Evolutionary conservation across 2,329 filamentous ascomycete species (phyloP).

Genomic region (Davidsoniella neocaledoniae): DNA sequence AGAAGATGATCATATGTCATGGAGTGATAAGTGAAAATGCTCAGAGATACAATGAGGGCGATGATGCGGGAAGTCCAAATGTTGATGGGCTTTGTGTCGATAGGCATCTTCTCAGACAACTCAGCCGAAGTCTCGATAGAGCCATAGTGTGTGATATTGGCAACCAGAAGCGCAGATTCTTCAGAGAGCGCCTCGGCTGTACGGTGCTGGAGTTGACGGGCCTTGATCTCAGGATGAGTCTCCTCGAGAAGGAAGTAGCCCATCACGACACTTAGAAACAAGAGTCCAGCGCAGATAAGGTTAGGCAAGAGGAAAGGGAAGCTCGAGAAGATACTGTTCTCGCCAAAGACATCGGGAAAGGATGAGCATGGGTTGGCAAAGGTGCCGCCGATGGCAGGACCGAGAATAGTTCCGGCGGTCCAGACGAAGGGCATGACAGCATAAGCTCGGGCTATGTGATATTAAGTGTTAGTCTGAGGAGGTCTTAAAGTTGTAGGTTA

Average conservation of each 20-base stretch:
- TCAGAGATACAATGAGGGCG: conserved; percentile 56
- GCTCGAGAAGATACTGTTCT: conserved; percentile 50
- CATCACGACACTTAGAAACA: conserved; percentile 61
- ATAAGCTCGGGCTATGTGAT: conserved; percentile 53
- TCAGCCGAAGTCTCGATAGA: conserved; percentile 34
- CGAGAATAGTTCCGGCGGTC: conserved; percentile 78
- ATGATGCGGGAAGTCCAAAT: conserved; percentile 13
- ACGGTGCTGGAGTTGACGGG: conserved; percentile 19
- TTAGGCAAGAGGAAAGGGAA: conserved; percentile 88
- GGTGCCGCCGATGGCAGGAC: conserved; percentile 72
- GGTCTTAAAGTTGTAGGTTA: background rate
- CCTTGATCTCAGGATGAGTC: conserved; percentile 71
- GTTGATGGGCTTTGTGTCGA: background rate
- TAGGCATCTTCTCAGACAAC: conserved; percentile 19
- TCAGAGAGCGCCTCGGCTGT: conserved; percentile 34
- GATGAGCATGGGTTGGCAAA: conserved; percentile 63
- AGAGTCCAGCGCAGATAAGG: conserved; percentile 59
- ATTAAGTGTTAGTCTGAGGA: background rate
- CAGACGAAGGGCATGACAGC: conserved; percentile 91
- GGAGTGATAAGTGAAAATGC: conserved; percentile 84
- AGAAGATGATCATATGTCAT: conserved; percentile 90
- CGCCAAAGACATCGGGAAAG: conserved; percentile 55
- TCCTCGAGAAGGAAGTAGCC: conserved; percentile 74
- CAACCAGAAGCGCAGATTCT: conserved; percentile 53
- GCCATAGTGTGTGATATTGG: conserved; percentile 54